Conservation (phyloP, 2,329 filamentous ascomycete genomes). For the Pyricularia grisea region DNA sequence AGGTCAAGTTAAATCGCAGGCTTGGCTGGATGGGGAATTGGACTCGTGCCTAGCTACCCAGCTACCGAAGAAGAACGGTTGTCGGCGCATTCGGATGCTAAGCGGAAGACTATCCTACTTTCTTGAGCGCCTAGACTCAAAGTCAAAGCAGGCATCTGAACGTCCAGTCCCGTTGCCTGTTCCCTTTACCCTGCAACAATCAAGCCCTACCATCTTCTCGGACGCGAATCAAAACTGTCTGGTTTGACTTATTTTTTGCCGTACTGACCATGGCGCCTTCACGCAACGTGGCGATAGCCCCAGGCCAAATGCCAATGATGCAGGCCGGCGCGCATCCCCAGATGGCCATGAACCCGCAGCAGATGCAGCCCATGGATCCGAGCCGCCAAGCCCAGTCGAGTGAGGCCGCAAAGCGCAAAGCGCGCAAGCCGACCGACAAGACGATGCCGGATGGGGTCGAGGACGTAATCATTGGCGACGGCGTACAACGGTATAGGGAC, state of each 20-base stretch:
- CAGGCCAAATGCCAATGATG: slow-evolving; percentile 3
- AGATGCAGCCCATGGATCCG: slow-evolving; percentile 29
- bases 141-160: not conserved
- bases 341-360: slow-evolving; percentile 36
- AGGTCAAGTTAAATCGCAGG: not conserved
- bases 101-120: not conserved
- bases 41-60: not conserved
- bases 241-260: not conserved
- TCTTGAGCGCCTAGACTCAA: not conserved
- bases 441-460: slow-evolving; percentile 88
- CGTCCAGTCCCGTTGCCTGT: not conserved
- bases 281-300: not conserved
- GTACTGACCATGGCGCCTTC: slow-evolving; percentile 2
- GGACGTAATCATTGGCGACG: slow-evolving; percentile 71
- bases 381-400: slow-evolving; percentile 36
- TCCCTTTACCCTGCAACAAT: not conserved
- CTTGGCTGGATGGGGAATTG: not conserved
- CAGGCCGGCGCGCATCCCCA: slow-evolving; percentile 40
- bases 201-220: not conserved
- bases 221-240: not conserved
- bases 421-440: slow-evolving; percentile 88
- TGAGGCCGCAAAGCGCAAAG: slow-evolving; percentile 68
- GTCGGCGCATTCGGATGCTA: not conserved
- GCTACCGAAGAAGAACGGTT: not conserved
- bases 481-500: slow-evolving; percentile 71